Percentiles rank a stretch among this genome's conserved stretches.
These are phyloP conservation scores for Leucoagaricus sp. DNA, from an alignment of 1,284 basidiomycete species.

Conservation along the genomic window DNA sequence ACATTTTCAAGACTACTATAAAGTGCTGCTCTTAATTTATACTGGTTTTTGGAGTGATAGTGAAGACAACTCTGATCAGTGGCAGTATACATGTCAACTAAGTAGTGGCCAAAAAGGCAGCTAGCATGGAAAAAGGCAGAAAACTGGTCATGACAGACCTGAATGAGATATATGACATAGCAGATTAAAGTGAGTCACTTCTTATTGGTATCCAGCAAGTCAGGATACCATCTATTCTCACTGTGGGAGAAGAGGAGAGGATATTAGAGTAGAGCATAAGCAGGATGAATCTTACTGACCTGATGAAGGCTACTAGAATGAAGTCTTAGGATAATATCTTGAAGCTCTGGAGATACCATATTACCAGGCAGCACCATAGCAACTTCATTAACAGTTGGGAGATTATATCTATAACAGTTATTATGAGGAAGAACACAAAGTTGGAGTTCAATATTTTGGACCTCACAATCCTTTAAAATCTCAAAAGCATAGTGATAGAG, in stretches of 20 bases:
- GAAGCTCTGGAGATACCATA: slow-evolving; percentile 16
- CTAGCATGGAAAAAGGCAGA: not conserved
- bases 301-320: not conserved
- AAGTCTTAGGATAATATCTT: not conserved
- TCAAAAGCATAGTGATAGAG: too few relatives aligned
- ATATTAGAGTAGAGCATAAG: slow-evolving; percentile 24
- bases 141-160: too few relatives aligned
- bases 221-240: slow-evolving; percentile 36
- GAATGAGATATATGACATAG: too few relatives aligned
- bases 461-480: too few relatives aligned
- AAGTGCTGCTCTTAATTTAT: not conserved
- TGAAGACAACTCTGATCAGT: not conserved
- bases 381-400: slow-evolving; percentile 25
- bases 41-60: not conserved
- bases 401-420: too few relatives aligned
- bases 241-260: slow-evolving; percentile 23
- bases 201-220: slow-evolving; percentile 17
- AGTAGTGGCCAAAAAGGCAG: not conserved
- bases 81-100: not conserved
- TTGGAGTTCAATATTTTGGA: too few relatives aligned
- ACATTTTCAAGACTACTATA: not conserved
- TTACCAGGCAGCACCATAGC: slow-evolving; percentile 29
- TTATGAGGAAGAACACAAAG: too few relatives aligned
- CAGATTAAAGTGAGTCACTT: not conserved
- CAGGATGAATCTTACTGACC: slow-evolving; percentile 21